Evolutionary conservation across 2,329 filamentous ascomycete species (phyloP).

Genomic region (Lecanicillium sp.): DNA sequence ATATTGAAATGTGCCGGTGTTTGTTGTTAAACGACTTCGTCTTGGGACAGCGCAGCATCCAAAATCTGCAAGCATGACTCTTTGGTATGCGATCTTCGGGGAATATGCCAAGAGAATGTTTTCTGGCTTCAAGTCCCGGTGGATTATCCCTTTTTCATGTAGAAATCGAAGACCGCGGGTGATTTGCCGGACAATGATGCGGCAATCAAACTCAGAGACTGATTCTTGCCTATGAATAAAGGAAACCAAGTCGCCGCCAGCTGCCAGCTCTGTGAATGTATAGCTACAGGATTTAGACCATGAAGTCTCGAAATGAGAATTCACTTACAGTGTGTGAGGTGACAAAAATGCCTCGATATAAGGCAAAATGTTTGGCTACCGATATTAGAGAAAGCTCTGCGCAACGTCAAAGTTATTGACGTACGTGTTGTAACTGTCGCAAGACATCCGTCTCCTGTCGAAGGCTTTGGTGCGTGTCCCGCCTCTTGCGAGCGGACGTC

Average conservation of each 20-base stretch:
- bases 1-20: conserved; percentile 37
- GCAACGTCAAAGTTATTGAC: conserved; percentile 14
- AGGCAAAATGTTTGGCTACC: conserved; percentile 45
- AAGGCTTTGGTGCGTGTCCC: conserved; percentile 26
- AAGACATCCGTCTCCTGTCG: conserved; percentile 45
- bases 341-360: conserved; percentile 44
- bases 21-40: conserved; percentile 32
- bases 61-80: conserved; percentile 45
- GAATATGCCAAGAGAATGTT: conserved; percentile 42
- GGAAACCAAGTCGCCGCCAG: conserved; percentile 45
- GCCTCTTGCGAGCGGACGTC: conserved; percentile 16
- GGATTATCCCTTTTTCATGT: conserved; percentile 39
- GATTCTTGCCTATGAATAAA: conserved; percentile 28
- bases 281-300: conserved; percentile 27
- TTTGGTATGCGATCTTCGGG: conserved; percentile 30
- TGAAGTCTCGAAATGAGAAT: neutral
- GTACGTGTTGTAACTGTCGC: conserved; percentile 44
- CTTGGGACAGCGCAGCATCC: conserved; percentile 36
- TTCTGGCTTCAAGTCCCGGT: conserved; percentile 47
- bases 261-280: conserved; percentile 48
- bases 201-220: conserved; percentile 32
- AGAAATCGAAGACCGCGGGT: conserved; percentile 37
- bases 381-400: neutral
- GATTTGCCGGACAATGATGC: conserved; percentile 39
- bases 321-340: conserved; percentile 34